Evolutionary conservation across 352 stramenopile genomes (phyloP).

Genomic region (Globisporangium carolinianum): DNA sequence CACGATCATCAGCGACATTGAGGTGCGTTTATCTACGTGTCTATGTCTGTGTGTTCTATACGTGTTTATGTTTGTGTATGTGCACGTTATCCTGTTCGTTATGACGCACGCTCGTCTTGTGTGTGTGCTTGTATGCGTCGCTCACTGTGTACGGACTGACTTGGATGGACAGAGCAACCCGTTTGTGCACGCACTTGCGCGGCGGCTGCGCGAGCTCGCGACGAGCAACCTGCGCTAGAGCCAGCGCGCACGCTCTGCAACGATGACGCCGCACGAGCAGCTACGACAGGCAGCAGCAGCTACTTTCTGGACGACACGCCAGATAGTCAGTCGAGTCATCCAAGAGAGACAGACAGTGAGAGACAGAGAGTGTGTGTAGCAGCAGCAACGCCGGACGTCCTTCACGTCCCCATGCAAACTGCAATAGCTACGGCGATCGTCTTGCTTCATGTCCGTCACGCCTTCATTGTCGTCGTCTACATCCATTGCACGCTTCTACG

Average conservation of each 20-base stretch:
- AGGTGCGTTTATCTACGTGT: conserved; percentile 25
- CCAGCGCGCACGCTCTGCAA: not conserved
- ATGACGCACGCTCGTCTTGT: conserved; percentile 5
- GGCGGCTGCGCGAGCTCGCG: conserved; percentile 57
- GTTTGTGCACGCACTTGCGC: conserved; percentile 64
- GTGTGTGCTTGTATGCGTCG: conserved; percentile 2
- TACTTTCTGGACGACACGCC: not conserved
- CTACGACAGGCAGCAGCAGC: no score
- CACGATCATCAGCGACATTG: conserved; percentile 47
- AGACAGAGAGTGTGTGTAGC: no score
- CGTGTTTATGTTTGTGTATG: not conserved
- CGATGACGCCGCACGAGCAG: no score
- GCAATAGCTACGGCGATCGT: not conserved
- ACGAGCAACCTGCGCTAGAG: conserved; percentile 9
- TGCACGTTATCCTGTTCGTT: not conserved
- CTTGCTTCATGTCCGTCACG: conserved; percentile 3
- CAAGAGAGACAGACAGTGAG: not conserved
- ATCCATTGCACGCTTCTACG: not conserved
- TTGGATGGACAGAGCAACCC: conserved; percentile 32
- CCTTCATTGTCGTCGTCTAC: not conserved
- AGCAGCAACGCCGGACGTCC: no score
- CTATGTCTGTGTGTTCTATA: not conserved
- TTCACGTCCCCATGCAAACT: no score
- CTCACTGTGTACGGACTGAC: no score
- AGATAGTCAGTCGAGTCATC: not conserved